Evolutionary conservation across 345 rosid genomes (phyloP).

Genomic region (Sonneratia alba): DNA sequence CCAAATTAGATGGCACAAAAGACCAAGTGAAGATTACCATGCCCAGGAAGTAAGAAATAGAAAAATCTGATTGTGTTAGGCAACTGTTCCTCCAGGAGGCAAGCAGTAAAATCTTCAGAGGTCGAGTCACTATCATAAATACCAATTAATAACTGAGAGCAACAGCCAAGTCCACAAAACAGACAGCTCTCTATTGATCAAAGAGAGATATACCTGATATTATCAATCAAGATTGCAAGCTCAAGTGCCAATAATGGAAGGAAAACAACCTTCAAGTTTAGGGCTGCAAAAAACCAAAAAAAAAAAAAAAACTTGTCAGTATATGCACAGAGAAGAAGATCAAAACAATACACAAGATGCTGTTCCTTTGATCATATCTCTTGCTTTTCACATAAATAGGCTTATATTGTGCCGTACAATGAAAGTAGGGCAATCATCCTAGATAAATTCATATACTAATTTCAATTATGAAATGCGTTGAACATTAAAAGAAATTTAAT

Average conservation of each 20-base stretch:
- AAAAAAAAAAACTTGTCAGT: background rate
- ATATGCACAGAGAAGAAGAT: background rate
- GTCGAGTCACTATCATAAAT: too few species aligned
- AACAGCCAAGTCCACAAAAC: background rate
- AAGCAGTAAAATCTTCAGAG: background rate
- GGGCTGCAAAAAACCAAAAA: slow-evolving; percentile 36
- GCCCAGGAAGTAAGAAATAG: background rate
- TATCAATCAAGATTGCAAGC: slow-evolving; percentile 66
- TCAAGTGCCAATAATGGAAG: slow-evolving; percentile 69
- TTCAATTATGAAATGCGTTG: background rate
- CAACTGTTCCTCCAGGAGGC: background rate
- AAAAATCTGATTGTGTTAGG: background rate
- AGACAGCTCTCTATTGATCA: background rate
- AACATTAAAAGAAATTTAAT: background rate
- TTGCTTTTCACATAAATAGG: too few species aligned
- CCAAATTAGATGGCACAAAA: background rate
- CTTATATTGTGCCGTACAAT: too few species aligned
- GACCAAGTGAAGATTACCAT: background rate
- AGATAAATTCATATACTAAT: background rate
- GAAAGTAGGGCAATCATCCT: background rate
- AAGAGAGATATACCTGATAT: slow-evolving; percentile 56
- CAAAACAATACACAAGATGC: background rate
- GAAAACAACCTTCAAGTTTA: slow-evolving; percentile 72
- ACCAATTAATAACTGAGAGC: too few species aligned
- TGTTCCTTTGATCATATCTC: background rate